Base-by-base conservation (phyloP, 2,329 filamentous ascomycete species). In the Colletotrichum falcatum region DNA sequence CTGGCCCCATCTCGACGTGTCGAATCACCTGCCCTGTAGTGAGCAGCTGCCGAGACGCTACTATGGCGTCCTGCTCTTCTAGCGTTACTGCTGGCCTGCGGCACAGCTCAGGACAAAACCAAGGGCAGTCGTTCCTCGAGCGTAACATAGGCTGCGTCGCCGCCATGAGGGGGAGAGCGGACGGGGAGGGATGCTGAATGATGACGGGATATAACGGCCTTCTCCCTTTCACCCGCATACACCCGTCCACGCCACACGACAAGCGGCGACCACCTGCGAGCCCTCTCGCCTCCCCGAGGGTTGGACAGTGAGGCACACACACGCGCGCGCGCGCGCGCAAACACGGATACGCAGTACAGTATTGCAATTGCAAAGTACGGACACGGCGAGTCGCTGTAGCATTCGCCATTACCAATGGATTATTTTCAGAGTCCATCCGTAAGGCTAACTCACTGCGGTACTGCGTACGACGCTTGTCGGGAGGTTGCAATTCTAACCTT, bases 371-470 rank as follows among this genome's bases (percentile, higher is more conserved):
- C n/a, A 28, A 51, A 46, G 30, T 53, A 35, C 18, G 37, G 14
- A 35, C 18, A n/a, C n/a, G 39, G 39, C 8, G 39, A 42, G 18
- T 61, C 56, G 63, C 58, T 51, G 37, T 42, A n/a, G 39, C 42
- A 20, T 60, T 48, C 6, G 7, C 46, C 54, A 70, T 69, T 69
- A 65, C 65, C 65, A 65, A 64, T 51, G 39, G 56, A 55, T 71
- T 65, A 64, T 53, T 9, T 65, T 48, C 55, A 20, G 54, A 59
- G 69, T 28, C 65, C 56, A 60, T 65, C 49, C 42, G 37, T 61
- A 70, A 71, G 69, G 69, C 69, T 71, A 64, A 71, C 60, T 65
- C 26, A 55, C 65, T 69, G 59, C 65, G 68, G 68, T 59, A 63
- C 56, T 68, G 59, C 59, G 55, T 49, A 54, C 65, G 66, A 70